Evolutionary conservation across 768 basidiomycete species (phyloP), one percentile per base, ranked within the genome.

Genomic region (Calocera viscosa): DNA sequence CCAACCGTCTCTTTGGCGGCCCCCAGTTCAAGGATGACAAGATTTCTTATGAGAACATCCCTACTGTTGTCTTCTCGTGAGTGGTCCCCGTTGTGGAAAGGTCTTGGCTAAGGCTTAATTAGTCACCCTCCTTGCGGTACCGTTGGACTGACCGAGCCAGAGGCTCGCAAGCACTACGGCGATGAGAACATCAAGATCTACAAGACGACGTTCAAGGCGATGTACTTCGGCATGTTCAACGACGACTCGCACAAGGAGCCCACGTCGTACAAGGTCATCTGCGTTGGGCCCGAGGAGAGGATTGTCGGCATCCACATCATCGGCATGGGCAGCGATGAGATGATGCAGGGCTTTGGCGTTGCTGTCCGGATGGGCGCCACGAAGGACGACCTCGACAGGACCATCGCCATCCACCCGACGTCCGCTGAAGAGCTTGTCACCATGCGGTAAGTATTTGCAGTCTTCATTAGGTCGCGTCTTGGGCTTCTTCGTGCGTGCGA

Each of bases 231-330:
- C 40, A 91, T 95, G 87, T 77, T 95, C 41, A 82, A 77, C 30
- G 67, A 84, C 1, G 90, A 94, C 68, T 81, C 86, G 47, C 90
- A 97, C 81, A 97, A 96, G 77, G 91, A 96, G 72, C 96, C 96
- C 1, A 89, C 94, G 0, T 81, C 93, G 67, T 93, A 94, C 81
- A 99, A 98, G 79, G 82, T 99, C 38, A 79, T 99, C 72, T 86
- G 85, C 65, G 85, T 84, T 8, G 94, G 94, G 1, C 84, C 85
- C 16, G 93, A 97, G 72, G 94, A 98, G 76, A 90, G 89, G 72
- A 88, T 99, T 41, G 92, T 98, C n/a, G 96, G 96, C 12, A 78
- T 97, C 49, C 96, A 98, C 77, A 85, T 97, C 70, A 85, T 98
- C 67, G 96, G 96, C 7, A 73, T 81, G 69, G 96, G 96, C 47